phyloP scores from a whole-genome alignment of 2,329 filamentous ascomycete species.

The Zymoseptoria tritici region DNA sequence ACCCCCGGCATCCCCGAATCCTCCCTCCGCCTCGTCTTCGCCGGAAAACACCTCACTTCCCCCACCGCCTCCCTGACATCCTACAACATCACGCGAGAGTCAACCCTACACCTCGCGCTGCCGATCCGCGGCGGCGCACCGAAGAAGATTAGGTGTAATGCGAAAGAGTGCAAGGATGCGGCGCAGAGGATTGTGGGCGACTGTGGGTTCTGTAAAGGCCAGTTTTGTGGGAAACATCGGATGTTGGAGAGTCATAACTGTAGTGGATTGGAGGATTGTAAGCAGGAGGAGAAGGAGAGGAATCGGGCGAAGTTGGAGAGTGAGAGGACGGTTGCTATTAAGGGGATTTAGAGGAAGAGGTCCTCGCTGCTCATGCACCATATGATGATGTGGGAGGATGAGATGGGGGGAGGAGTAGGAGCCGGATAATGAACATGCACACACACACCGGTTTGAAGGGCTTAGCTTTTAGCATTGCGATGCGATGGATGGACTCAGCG shows the following conservation, averaged over 20 bases:
- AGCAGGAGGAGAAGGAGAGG: conserved; percentile 90
- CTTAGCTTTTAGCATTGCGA: too few species aligned
- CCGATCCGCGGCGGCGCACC: conserved; percentile 54
- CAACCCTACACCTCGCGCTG: conserved; percentile 48
- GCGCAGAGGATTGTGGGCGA: conserved; percentile 93
- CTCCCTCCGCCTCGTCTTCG: conserved; percentile 50
- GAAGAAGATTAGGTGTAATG: conserved; percentile 77
- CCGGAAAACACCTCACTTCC: conserved; percentile 48
- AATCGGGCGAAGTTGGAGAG: conserved; percentile 88
- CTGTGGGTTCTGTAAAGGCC: conserved; percentile 87
- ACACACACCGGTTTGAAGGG: too few species aligned
- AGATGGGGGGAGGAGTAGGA: too few species aligned
- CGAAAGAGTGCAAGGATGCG: conserved; percentile 79
- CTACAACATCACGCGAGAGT: conserved; percentile 43
- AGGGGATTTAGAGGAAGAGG: conserved; percentile 59
- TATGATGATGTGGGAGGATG: too few species aligned
- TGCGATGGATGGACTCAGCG: too few species aligned
- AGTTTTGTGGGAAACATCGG: conserved; percentile 92
- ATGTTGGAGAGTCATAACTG: conserved; percentile 93
- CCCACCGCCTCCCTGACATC: conserved; percentile 38
- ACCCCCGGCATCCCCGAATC: conserved; percentile 44
- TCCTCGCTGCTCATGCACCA: too few species aligned
- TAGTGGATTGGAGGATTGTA: conserved; percentile 88
- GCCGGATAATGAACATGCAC: too few species aligned
- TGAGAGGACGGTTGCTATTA: conserved; percentile 90